Conservation (phyloP, 306 rosid species). For the Sicyos baderoa region DNA sequence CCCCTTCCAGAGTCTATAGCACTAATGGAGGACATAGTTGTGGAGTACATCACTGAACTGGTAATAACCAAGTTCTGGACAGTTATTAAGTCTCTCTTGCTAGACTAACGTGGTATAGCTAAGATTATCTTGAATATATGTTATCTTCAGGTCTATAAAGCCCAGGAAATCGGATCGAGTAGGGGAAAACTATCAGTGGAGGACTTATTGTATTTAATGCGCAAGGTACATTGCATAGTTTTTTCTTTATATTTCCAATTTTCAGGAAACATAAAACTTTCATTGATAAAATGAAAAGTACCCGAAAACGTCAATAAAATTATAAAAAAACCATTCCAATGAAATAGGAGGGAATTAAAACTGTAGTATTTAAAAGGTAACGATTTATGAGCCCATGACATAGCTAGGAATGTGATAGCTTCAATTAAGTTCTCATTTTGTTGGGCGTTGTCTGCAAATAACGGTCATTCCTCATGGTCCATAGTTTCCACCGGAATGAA, state of each 20-base stretch:
- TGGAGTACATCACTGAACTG: conserved; percentile 81
- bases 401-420: too few species aligned
- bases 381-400: too few species aligned
- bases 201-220: conserved; percentile 78
- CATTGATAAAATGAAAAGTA: too few species aligned
- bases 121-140: neutral
- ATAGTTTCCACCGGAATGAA: too few species aligned
- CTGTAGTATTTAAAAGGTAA: too few species aligned
- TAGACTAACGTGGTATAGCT: neutral
- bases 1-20: conserved; percentile 85
- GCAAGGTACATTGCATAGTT: conserved; percentile 47
- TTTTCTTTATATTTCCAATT: conserved; percentile 1
- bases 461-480: too few species aligned
- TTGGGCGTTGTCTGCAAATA: too few species aligned
- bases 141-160: conserved; percentile 69
- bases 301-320: too few species aligned
- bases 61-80: conserved; percentile 27
- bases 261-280: too few species aligned
- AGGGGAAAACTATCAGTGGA: conserved; percentile 84
- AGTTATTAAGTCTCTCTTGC: neutral
- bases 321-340: too few species aligned
- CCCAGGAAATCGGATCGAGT: conserved; percentile 84
- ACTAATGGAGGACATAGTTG: conserved; percentile 86
- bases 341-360: too few species aligned
- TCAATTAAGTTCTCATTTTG: too few species aligned